Evolutionary conservation across 1,139 yeast genomes (phyloP).

Genomic region (Hanseniaspora uvarum): DNA sequence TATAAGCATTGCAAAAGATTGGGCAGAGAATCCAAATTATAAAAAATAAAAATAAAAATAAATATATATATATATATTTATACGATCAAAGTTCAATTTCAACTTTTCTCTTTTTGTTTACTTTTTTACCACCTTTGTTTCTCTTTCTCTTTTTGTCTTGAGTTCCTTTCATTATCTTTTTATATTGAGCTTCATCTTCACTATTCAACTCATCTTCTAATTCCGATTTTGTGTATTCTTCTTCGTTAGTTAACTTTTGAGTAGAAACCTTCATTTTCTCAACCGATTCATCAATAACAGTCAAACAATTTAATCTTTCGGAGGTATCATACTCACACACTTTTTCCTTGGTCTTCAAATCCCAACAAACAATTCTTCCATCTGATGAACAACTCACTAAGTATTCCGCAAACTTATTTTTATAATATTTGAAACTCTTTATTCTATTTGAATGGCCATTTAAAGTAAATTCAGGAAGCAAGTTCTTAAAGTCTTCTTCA

Average conservation of each 20-base stretch:
- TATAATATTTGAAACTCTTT: conserved; percentile 57
- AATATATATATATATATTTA: not conserved
- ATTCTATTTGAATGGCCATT: conserved; percentile 80
- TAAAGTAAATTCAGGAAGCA: conserved; percentile 45
- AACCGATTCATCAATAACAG: conserved; percentile 63
- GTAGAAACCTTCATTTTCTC: conserved; percentile 64
- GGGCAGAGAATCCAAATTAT: conserved; percentile 34
- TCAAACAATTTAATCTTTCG: conserved; percentile 84
- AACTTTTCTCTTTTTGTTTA: conserved; percentile 35
- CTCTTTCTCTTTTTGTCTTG: conserved; percentile 34
- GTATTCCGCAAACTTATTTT: conserved; percentile 39
- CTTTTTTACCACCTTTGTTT: conserved; percentile 39
- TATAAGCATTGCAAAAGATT: conserved; percentile 72
- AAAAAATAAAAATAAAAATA: conserved; percentile 16
- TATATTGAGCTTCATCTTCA: conserved; percentile 37
- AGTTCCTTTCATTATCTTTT: conserved; percentile 35
- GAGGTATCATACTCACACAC: conserved; percentile 85
- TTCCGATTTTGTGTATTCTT: conserved; percentile 44
- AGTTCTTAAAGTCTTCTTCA: conserved; percentile 30
- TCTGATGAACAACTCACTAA: conserved; percentile 82
- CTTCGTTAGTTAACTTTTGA: conserved; percentile 47
- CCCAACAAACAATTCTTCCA: conserved; percentile 89
- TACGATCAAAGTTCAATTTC: conserved; percentile 43
- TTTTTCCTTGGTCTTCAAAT: conserved; percentile 57
- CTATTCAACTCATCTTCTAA: conserved; percentile 26